Evolutionary conservation across 2,329 filamentous ascomycete species (phyloP), one percentile per base, ranked within the genome.

Genomic region (Botrytis pseudocinerea): DNA sequence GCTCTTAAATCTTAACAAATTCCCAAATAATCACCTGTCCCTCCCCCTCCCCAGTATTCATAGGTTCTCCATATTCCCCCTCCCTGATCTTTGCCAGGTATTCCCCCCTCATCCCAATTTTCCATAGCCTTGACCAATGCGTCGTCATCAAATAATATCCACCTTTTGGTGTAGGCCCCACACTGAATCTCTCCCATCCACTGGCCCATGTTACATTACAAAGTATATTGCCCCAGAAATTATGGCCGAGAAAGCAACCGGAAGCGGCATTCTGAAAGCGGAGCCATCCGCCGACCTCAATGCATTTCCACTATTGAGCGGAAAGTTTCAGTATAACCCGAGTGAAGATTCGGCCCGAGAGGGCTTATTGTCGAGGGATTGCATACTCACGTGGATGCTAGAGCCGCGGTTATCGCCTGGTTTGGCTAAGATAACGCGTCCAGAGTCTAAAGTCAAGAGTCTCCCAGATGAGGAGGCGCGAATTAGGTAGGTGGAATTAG

Each of bases 221-320:
- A 46, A 25, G 0, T 4, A 71, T 4, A 22, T 46, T 22, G 10
- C 40, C 35, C 35, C 44, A 40, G 35, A 54, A 46, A 7, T 38
- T 20, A 4, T 71, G n/a, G 1, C 70, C 70, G 9, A 71, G 22
- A 38, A 66, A 71, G 10, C 48, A 35, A 28, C 70, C 70, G 5
- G 70, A 71, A 32, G 48, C 70, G 0, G 38, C n/a, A 4, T 71
- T 71, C n/a, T 59, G 70, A 6, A 71, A 71, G 46, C 28, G 44
- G n/a, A 71, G 61, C 61, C 70, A 71, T 4, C 70, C 70, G 18
- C 59, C 66, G 0, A 5, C 9, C 32, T 60, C 70, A 48, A 1
- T 66, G 46, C 70, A 71, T 60, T 48, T 66, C 61, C 70, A 71
- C 70, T 71, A 60, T 59, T 18, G 1, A 6, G 2, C 1, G 44